Evolutionary conservation across 192 early-diverging fungal species (phyloP), one percentile per base, ranked within the genome.

Genomic region (Ramicandelaber brevisporus): DNA sequence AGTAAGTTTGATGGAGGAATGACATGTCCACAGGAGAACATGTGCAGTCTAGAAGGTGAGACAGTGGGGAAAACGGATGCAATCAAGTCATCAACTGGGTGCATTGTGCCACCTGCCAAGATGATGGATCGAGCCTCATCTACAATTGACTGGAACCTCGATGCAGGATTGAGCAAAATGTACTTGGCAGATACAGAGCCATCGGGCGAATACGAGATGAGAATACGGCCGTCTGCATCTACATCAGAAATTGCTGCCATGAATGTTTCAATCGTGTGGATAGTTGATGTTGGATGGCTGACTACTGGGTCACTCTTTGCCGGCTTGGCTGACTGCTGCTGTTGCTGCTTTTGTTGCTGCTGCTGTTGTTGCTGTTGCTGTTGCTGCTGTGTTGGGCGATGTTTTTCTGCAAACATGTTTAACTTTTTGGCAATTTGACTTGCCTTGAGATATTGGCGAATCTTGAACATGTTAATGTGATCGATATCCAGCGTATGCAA

Each of bases 41-140:
- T 43, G 12, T 41, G 46, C 8, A 85, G 58, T 18, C 48, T 52
- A 0, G 17, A 26, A 22, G 16, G 12, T 12, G 11, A 16, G 6
- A 4, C 26, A 6, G 14, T 21, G 4, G 47, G 43, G 1, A 39
- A 32, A 19, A 46, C 33, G 30, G 44, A 42, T 28, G 36, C 40
- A 10, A 44, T 40, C 5, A 57, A 42, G 14, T 54, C 57, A 31
- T 57, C 42, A 15, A 82, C 69, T 1, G 84, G 86, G 36, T 71
- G 65, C 78, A 96, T 83, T 0, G 89, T 96, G 12, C 89, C 89
- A 34, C 89, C 86, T 0, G 83, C 79, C 14, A 96, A 48, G 5
- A 96, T 45, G 0, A 96, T 67, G 17, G 75, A 68, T 21, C 77
- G 53, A 0, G 84, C 73, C 26, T 90, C 73, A 4, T 64, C 45